phyloP scores from a whole-genome alignment of 2,329 filamentous ascomycete genomes.

The Truncatella angustata region DNA sequence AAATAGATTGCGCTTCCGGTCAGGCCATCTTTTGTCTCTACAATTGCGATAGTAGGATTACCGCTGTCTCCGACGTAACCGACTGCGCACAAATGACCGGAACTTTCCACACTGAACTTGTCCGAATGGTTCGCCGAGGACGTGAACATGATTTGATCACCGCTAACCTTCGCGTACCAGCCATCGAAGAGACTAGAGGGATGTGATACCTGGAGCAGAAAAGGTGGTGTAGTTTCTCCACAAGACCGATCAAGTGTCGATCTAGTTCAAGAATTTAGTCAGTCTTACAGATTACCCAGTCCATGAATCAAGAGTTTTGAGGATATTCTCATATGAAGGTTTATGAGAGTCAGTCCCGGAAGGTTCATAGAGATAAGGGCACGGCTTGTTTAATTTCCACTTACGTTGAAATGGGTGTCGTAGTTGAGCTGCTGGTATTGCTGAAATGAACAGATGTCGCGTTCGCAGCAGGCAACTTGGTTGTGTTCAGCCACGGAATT shows the following conservation, averaged over 20 bases:
- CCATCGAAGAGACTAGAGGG: slow-evolving; percentile 26
- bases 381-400: too few relatives aligned
- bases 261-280: too few relatives aligned
- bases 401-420: slow-evolving; percentile 10
- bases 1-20: slow-evolving; percentile 25
- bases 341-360: too few relatives aligned
- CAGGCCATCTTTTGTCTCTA: slow-evolving; percentile 17
- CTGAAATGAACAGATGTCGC: slow-evolving; percentile 9
- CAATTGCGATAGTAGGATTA: slow-evolving; percentile 23
- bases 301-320: too few relatives aligned
- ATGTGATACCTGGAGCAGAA: slow-evolving; percentile 24
- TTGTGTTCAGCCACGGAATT: slow-evolving; percentile 8
- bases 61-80: slow-evolving; percentile 16
- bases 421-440: slow-evolving; percentile 10
- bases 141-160: slow-evolving; percentile 25
- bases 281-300: too few relatives aligned
- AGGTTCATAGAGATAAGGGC: too few relatives aligned
- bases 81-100: slow-evolving; percentile 26
- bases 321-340: too few relatives aligned
- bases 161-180: slow-evolving; percentile 28
- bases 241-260: slow-evolving; percentile 21
- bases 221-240: slow-evolving; percentile 22
- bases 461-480: slow-evolving; percentile 12
- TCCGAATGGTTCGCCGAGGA: slow-evolving; percentile 16
- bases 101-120: slow-evolving; percentile 23